Conservation (phyloP, 2,329 filamentous ascomycete species). For the Thielaviopsis musarum region DNA sequence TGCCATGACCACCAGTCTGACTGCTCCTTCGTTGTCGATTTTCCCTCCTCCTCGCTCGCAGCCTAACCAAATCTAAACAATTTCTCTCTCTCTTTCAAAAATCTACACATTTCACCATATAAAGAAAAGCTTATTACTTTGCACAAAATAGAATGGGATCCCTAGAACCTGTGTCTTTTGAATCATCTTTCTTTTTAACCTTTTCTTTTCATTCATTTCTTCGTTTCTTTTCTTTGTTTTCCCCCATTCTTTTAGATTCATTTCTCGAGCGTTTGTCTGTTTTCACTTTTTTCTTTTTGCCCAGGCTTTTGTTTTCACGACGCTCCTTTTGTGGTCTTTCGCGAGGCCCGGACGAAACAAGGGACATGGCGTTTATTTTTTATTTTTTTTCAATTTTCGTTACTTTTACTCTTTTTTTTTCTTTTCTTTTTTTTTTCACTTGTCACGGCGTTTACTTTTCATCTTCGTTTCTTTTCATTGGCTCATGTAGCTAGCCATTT, state of each 20-base stretch:
- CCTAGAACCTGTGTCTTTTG: background rate
- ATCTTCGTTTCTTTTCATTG: background rate
- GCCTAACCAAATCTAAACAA: background rate
- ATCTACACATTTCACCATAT: background rate
- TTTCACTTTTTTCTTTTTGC: background rate
- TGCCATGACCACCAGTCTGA: slow-evolving; percentile 30
- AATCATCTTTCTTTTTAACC: background rate
- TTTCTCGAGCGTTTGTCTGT: background rate
- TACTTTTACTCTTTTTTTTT: background rate
- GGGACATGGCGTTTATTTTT: background rate
- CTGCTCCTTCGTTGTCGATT: slow-evolving; percentile 28
- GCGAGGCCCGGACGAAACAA: background rate
- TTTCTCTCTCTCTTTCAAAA: background rate
- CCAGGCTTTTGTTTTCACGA: background rate
- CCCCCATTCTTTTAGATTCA: background rate
- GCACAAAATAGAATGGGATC: background rate
- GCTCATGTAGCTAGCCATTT: background rate
- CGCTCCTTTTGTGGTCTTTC: background rate
- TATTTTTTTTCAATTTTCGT: background rate
- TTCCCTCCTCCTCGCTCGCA: slow-evolving; percentile 24
- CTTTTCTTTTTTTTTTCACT: background rate
- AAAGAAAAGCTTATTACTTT: background rate
- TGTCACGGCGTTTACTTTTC: too few species aligned
- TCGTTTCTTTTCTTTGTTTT: background rate
- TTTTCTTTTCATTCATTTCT: background rate